phyloP scores from a whole-genome alignment of 306 rosid species.

The Lablab purpureus region DNA sequence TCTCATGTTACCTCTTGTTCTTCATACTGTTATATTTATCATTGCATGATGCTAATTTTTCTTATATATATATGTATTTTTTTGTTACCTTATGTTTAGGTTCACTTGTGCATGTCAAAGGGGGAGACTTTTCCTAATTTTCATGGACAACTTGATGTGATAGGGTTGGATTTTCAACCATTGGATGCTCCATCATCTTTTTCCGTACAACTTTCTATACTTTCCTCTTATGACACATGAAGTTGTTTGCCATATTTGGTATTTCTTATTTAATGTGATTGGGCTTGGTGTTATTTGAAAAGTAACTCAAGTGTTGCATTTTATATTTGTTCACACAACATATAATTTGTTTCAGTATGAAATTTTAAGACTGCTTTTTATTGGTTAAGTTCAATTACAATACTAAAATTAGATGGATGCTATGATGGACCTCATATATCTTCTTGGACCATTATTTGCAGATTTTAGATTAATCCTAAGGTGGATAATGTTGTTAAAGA shows the following conservation, averaged over 20 bases:
- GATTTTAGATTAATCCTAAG: no score
- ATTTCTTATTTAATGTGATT: constrained; percentile 13
- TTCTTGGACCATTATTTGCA: no score
- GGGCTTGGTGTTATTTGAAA: constrained; percentile 10
- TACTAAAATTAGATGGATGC: neutral
- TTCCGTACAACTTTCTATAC: constrained; percentile 64
- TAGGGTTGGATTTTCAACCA: constrained; percentile 81
- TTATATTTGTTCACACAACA: constrained; percentile 25
- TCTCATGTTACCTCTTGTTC: constrained; percentile 12
- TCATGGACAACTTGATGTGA: constrained; percentile 94
- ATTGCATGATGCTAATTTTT: constrained; percentile 25
- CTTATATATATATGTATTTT: neutral
- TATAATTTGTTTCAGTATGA: neutral
- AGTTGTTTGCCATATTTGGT: constrained; percentile 36
- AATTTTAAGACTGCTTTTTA: neutral
- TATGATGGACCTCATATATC: no score
- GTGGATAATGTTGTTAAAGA: no score
- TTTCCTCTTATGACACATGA: constrained; percentile 39
- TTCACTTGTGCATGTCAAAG: constrained; percentile 90
- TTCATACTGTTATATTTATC: constrained; percentile 9
- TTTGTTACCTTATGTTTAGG: constrained; percentile 58
- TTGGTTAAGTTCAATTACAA: constrained; percentile 2
- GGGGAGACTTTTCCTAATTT: constrained; percentile 93
- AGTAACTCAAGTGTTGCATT: constrained; percentile 13
- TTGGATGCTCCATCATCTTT: constrained; percentile 86